A percentile compares a stretch with the other conserved stretches of the same genome.
Conservation (phyloP, 78 protist species). For the Anaeramoeba flamelloides region DNA sequence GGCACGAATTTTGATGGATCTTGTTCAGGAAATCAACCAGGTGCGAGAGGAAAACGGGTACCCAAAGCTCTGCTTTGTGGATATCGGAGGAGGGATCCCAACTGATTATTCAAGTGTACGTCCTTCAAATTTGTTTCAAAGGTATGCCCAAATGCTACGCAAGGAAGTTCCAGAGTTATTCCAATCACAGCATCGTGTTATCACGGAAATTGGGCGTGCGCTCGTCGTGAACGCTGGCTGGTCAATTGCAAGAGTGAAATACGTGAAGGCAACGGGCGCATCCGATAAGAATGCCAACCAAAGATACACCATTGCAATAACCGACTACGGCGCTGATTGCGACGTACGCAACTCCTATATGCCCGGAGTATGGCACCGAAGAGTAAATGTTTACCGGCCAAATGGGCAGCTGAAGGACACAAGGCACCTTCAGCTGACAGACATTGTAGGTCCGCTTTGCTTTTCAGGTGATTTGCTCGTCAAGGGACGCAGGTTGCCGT, state of each 20-base stretch:
- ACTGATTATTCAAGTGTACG: neutral
- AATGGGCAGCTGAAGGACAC: too few species aligned
- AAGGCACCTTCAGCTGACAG: too few species aligned
- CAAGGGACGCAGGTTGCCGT: neutral
- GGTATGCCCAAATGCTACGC: neutral
- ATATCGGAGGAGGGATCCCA: too few species aligned
- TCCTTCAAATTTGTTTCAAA: neutral
- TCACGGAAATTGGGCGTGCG: neutral
- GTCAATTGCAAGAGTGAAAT: neutral
- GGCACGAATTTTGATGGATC: neutral
- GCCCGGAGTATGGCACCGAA: neutral
- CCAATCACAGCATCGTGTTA: neutral
- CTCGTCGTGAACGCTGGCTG: neutral
- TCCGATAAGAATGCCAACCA: neutral
- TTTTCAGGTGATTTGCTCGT: neutral
- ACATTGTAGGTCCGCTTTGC: constrained; percentile 3
- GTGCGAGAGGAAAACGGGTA: neutral
- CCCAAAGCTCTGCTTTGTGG: too few species aligned
- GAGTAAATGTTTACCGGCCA: too few species aligned
- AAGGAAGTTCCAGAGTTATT: neutral
- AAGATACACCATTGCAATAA: neutral
- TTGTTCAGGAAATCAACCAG: neutral
- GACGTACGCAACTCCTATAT: neutral
- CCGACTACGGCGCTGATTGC: neutral
- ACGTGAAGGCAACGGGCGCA: neutral